Base-by-base conservation (phyloP, 2,329 filamentous ascomycete genomes). In the Lomentospora prolificans region DNA sequence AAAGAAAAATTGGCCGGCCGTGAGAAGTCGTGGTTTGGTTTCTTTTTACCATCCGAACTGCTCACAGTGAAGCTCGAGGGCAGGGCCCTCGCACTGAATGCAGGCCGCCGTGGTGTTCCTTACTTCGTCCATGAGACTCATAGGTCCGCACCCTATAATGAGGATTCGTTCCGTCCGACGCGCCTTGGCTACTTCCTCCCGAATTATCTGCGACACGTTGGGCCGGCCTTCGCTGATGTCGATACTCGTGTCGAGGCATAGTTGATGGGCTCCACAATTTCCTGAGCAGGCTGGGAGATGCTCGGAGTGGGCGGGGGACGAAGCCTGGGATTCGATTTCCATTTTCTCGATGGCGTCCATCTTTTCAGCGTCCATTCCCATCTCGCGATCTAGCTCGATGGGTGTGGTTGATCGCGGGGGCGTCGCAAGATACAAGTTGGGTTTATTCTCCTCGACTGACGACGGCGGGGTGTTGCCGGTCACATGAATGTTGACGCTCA, bases 11-110 rank as follows among this genome's bases (percentile, higher is more conserved):
- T 9, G 22, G 44, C 44, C 44, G 44, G 44, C 48, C 48, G 25
- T 31, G 25, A n/a, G 25, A 51, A 30, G n/a, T 33, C 24, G 30
- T 28, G n/a, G 30, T 24, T 17, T 9, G 9, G 25, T 12, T 22
- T 22, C 24, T 6, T 22, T 24, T 64, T 59, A 74, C 72, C 72
- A 75, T 4, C 68, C 72, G 63, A 77, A 77, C 46, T 72, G 66
- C 64, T 78, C 76, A 54, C 72, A 73, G 64, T 78, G 75, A 12
- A 78, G 64, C 59, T 76, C 75, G 3, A 79, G 64, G 25, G 70
- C 69, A 2, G 75, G 72, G 1, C 75, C 74, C 6, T 68, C 65
- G 0, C 63, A 53, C 22, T 63, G 66, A 50, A 78, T 75, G 55
- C 65, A 68, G 10, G 61, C 61, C 1, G 72, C 71, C 0, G 70